Percentiles rank a stretch among this genome's conserved stretches.
phyloP scores from a whole-genome alignment of 768 basidiomycete genomes.

The Boletales sp. region DNA sequence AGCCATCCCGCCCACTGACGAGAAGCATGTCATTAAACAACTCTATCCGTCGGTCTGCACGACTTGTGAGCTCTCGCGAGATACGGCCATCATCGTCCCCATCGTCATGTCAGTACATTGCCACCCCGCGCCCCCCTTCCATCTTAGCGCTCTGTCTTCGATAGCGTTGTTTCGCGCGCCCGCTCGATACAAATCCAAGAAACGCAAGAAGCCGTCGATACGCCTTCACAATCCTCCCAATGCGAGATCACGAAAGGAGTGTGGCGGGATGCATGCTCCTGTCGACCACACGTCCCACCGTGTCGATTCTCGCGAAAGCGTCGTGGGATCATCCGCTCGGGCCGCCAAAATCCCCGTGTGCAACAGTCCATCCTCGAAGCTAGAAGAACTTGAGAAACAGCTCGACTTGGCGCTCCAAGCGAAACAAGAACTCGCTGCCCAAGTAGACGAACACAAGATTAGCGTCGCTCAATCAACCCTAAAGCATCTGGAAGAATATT shows the following conservation, averaged over 20 bases:
- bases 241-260: conserved; percentile 9
- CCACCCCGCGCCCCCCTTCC: neutral
- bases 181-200: conserved; percentile 1
- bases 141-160: conserved; percentile 3
- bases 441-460: conserved; percentile 41
- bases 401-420: conserved; percentile 35
- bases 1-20: conserved; percentile 14
- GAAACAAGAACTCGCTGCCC: conserved; percentile 39
- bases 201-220: conserved; percentile 3
- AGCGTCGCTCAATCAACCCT: conserved; percentile 34
- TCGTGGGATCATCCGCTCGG: neutral
- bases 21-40: conserved; percentile 20
- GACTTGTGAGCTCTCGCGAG: conserved; percentile 8
- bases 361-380: conserved; percentile 34
- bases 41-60: conserved; percentile 21
- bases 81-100: conserved; percentile 1
- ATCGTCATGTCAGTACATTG: conserved; percentile 12
- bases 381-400: conserved; percentile 44
- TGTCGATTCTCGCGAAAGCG: conserved; percentile 1
- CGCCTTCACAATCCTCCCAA: neutral
- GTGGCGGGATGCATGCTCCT: conserved; percentile 10
- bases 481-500: conserved; percentile 56
- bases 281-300: neutral
- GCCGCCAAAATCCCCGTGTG: conserved; percentile 7
- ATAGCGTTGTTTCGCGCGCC: conserved; percentile 4